A percentile compares a stretch with the other conserved stretches of the same genome.
These are phyloP conservation scores for Boechera stricta DNA, from an alignment of 345 rosid genomes.

Conservation along the genomic window DNA sequence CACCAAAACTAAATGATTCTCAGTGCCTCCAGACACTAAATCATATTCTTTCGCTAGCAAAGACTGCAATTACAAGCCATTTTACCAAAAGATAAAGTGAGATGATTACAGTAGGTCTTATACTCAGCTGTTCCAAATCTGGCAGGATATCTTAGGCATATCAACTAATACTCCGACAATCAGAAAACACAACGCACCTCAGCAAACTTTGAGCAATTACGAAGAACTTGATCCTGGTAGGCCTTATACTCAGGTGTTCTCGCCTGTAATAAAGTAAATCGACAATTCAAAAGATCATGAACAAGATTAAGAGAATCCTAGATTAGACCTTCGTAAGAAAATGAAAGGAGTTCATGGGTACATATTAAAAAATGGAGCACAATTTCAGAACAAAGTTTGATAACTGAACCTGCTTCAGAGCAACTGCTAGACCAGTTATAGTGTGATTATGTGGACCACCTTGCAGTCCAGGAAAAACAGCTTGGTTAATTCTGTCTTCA, in stretches of 20 bases:
- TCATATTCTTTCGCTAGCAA: slow-evolving; percentile 78
- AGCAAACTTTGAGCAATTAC: slow-evolving; percentile 76
- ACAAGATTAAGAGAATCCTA: slow-evolving; percentile 7
- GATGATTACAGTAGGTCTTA: slow-evolving; percentile 12
- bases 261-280: slow-evolving; percentile 51
- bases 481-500: slow-evolving; percentile 86
- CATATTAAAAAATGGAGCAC: slow-evolving; percentile 2
- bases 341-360: not conserved
- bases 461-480: slow-evolving; percentile 97
- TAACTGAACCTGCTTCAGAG: slow-evolving; percentile 75
- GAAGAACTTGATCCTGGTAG: slow-evolving; percentile 89
- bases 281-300: slow-evolving; percentile 31
- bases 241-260: slow-evolving; percentile 85
- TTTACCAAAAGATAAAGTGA: not conserved
- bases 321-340: not conserved
- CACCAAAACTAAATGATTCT: slow-evolving; percentile 91
- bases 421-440: slow-evolving; percentile 88
- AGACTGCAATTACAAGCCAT: slow-evolving; percentile 59
- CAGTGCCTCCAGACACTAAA: slow-evolving; percentile 95
- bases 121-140: slow-evolving; percentile 1
- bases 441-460: slow-evolving; percentile 99
- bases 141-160: slow-evolving; percentile 3
- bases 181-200: slow-evolving; percentile 53
- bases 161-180: not conserved
- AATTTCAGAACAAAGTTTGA: not conserved